These are phyloP conservation scores for Diutina scorzettiae DNA, from an alignment of 1,139 yeast species.

Conservation along the genomic window DNA sequence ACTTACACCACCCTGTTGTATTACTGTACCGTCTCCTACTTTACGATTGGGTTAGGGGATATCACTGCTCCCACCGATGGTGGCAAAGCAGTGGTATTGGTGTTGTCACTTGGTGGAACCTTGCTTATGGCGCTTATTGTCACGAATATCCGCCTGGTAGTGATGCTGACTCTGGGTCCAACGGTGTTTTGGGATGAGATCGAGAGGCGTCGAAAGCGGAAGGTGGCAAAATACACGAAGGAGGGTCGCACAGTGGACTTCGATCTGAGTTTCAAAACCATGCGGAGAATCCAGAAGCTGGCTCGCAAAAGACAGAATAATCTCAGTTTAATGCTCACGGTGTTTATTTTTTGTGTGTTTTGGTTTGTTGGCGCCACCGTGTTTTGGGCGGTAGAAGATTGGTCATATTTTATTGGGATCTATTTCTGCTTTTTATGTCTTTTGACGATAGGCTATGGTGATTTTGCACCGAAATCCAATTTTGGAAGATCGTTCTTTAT, in stretches of 20 bases:
- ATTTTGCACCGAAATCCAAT: constrained; percentile 45
- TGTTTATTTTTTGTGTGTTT: constrained; percentile 39
- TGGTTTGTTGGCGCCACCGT: constrained; percentile 66
- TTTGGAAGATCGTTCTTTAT: constrained; percentile 68
- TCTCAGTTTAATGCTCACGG: constrained; percentile 25
- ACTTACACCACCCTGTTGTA: constrained; percentile 56
- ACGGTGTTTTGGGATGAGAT: constrained; percentile 52
- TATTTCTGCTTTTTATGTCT: constrained; percentile 69
- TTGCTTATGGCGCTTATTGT: constrained; percentile 61
- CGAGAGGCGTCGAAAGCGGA: constrained; percentile 17
- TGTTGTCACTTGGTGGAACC: constrained; percentile 60
- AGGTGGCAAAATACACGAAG: constrained; percentile 10
- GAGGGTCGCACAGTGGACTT: constrained; percentile 15
- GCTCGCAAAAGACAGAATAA: constrained; percentile 22
- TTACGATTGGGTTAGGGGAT: constrained; percentile 78
- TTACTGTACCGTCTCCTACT: constrained; percentile 56
- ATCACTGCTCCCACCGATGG: constrained; percentile 40
- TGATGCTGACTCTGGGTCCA: constrained; percentile 46
- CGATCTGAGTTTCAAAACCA: constrained; percentile 39
- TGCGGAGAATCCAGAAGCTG: constrained; percentile 33
- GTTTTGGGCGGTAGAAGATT: constrained; percentile 44
- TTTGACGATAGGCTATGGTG: constrained; percentile 80
- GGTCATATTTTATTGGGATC: constrained; percentile 59
- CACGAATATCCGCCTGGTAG: constrained; percentile 56
- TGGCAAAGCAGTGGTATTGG: constrained; percentile 43